phyloP scores from a whole-genome alignment of 1,139 yeast genomes.

The Torulaspora globosa region DNA sequence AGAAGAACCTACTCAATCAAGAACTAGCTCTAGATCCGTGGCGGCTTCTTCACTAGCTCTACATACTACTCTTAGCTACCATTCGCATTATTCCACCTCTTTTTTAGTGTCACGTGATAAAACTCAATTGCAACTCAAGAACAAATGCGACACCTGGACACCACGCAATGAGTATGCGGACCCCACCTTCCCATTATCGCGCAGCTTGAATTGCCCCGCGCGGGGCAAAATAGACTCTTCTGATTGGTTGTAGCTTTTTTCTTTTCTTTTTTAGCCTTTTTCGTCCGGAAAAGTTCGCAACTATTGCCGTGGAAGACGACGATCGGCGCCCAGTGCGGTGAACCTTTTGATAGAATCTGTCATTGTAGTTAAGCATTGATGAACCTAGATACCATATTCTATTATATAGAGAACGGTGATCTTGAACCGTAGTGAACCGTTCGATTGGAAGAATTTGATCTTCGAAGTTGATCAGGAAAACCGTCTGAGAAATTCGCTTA shows the following conservation, averaged over 20 bases:
- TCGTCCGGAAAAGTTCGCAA: background rate
- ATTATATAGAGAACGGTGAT: too few relatives aligned
- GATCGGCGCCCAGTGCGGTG: background rate
- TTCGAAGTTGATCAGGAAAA: too few relatives aligned
- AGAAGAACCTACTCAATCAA: constrained; percentile 74
- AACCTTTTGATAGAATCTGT: background rate
- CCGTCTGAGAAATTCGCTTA: too few relatives aligned
- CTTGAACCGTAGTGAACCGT: too few relatives aligned
- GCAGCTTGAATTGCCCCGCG: constrained; percentile 1
- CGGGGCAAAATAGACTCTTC: background rate
- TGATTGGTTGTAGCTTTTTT: background rate
- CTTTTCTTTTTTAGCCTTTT: background rate
- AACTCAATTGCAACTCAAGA: too few relatives aligned
- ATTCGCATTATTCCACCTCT: too few relatives aligned
- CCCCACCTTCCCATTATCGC: constrained; percentile 1
- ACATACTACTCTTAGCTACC: background rate
- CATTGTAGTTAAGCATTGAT: too few relatives aligned
- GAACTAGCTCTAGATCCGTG: constrained; percentile 39
- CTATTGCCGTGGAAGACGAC: background rate
- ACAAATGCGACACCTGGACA: too few relatives aligned
- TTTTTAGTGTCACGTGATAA: too few relatives aligned
- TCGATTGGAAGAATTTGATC: too few relatives aligned
- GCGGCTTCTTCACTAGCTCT: too few relatives aligned
- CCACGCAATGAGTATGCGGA: background rate
- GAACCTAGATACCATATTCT: too few relatives aligned